phyloP scores from a whole-genome alignment of 139 green algal species.

The Chlamydomonas sphaeroides region DNA sequence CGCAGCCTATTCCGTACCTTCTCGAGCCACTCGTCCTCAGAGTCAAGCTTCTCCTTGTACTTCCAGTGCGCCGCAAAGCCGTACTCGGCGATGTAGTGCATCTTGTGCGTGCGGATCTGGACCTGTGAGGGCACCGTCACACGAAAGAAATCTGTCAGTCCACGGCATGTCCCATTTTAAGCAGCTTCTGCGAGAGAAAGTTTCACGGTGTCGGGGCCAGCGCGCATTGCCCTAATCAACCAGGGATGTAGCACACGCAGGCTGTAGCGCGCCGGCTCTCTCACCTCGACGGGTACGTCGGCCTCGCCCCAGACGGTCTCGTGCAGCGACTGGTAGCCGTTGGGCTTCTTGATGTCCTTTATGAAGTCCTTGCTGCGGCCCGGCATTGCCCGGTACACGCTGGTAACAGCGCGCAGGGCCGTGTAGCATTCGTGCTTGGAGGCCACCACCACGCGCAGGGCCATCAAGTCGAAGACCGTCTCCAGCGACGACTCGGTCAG shows the following conservation, averaged over 20 bases:
- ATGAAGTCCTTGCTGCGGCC: conserved; percentile 90
- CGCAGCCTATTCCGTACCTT: no score
- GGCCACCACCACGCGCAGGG: conserved; percentile 87
- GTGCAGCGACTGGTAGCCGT: conserved; percentile 92
- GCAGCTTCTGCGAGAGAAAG: no score
- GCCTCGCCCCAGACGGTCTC: conserved; percentile 59
- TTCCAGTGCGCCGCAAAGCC: conserved; percentile 95
- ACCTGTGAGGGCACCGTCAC: neutral
- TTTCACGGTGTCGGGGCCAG: no score
- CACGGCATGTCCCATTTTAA: no score
- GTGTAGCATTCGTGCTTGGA: conserved; percentile 90
- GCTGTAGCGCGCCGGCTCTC: no score
- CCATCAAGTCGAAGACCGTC: conserved; percentile 79
- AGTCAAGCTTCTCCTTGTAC: conserved; percentile 91
- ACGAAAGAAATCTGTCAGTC: no score
- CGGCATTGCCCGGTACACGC: conserved; percentile 52
- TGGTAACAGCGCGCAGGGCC: conserved; percentile 71
- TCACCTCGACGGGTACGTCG: conserved; percentile 71
- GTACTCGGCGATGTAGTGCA: conserved; percentile 77
- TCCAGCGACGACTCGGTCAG: conserved; percentile 5
- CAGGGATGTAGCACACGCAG: no score
- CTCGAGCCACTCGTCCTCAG: conserved; percentile 51
- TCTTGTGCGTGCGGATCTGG: conserved; percentile 92
- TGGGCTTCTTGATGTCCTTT: conserved; percentile 80
- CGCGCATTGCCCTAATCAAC: no score